phyloP scores from a whole-genome alignment of 768 basidiomycete genomes.

The Polyporus arcularius region DNA sequence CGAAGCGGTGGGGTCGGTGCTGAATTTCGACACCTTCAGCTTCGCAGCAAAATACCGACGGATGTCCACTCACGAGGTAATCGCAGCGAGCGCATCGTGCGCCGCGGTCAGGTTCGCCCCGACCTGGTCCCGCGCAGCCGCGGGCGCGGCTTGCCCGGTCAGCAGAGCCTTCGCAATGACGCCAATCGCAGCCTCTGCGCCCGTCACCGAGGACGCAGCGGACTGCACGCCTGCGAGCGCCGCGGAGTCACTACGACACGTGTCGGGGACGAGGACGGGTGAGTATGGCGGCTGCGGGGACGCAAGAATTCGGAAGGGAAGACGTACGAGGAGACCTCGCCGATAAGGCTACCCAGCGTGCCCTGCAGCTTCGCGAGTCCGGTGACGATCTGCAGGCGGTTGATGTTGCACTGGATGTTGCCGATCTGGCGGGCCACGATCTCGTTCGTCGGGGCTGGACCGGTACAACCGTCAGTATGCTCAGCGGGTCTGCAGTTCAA shows the following conservation, averaged over 20 bases:
- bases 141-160: constrained; percentile 25
- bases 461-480: too few species aligned
- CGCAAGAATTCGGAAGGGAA: not conserved
- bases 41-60: not conserved
- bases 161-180: constrained; percentile 26
- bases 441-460: constrained; percentile 5
- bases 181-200: constrained; percentile 21
- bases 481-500: too few species aligned
- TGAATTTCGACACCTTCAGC: not conserved
- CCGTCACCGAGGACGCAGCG: constrained; percentile 6
- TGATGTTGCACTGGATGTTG: constrained; percentile 35
- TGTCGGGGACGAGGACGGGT: too few species aligned
- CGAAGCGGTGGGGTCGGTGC: constrained; percentile 13
- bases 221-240: constrained; percentile 4
- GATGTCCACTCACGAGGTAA: constrained; percentile 11
- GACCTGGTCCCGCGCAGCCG: constrained; percentile 26
- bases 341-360: constrained; percentile 23
- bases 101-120: constrained; percentile 19
- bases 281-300: not conserved
- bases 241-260: constrained; percentile 7
- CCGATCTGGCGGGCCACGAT: constrained; percentile 31
- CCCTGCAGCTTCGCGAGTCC: constrained; percentile 23
- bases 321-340: constrained; percentile 16
- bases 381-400: constrained; percentile 33
- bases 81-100: constrained; percentile 1